Conservation (phyloP, 2,329 filamentous ascomycete genomes). For the Fusarium mexicanum region DNA sequence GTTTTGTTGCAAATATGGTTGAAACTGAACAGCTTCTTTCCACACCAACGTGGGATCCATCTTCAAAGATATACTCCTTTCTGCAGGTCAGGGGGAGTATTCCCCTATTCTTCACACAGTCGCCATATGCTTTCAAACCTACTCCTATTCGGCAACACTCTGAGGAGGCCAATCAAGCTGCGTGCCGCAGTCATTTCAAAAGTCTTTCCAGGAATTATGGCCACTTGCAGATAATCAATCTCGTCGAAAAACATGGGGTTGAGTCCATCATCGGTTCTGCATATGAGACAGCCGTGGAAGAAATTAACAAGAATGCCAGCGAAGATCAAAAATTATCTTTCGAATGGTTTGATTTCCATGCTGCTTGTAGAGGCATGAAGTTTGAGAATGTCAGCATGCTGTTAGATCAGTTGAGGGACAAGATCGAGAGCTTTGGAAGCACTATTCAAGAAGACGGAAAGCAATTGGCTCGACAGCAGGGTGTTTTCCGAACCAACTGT, state of each 20-base stretch:
- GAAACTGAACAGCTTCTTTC: slow-evolving; percentile 96
- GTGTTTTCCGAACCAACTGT: slow-evolving; percentile 92
- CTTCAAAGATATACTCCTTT: slow-evolving; percentile 79
- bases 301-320: slow-evolving; percentile 70
- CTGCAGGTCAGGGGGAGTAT: slow-evolving; percentile 91
- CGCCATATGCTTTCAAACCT: slow-evolving; percentile 92
- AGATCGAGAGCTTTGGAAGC: slow-evolving; percentile 77
- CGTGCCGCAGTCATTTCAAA: slow-evolving; percentile 83
- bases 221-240: slow-evolving; percentile 77
- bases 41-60: slow-evolving; percentile 69
- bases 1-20: slow-evolving; percentile 87
- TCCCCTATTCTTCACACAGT: slow-evolving; percentile 94
- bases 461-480: slow-evolving; percentile 66
- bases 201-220: slow-evolving; percentile 77
- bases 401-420: slow-evolving; percentile 73
- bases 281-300: slow-evolving; percentile 75
- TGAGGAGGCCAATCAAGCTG: slow-evolving; percentile 77
- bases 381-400: slow-evolving; percentile 93
- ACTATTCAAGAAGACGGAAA: slow-evolving; percentile 65
- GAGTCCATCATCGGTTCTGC: slow-evolving; percentile 82
- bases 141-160: slow-evolving; percentile 85
- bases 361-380: slow-evolving; percentile 92
- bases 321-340: slow-evolving; percentile 62
- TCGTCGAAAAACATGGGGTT: slow-evolving; percentile 88
- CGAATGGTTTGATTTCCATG: slow-evolving; percentile 98